Evolutionary conservation across 2,329 filamentous ascomycete genomes (phyloP).

Genomic region (Fusarium coffeatum): DNA sequence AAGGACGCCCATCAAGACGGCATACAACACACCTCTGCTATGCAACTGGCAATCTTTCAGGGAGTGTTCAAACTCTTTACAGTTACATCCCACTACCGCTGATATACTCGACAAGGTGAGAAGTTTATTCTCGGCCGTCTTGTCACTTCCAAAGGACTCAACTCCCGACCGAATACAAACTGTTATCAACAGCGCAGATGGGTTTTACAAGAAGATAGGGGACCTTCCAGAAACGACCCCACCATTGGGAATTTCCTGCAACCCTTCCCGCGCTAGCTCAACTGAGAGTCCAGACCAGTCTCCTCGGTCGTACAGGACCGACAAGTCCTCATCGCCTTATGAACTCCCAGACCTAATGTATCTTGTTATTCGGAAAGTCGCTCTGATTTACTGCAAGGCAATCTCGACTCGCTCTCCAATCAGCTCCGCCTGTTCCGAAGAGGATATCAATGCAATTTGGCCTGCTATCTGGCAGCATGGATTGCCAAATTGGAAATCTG

Average conservation of each 20-base stretch:
- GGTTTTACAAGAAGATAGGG: constrained; percentile 56
- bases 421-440: constrained; percentile 52
- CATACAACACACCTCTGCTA: constrained; percentile 62
- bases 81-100: constrained; percentile 60
- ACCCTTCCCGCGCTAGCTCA: constrained; percentile 28
- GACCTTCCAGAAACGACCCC: constrained; percentile 48
- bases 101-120: constrained; percentile 65
- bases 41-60: constrained; percentile 57
- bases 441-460: constrained; percentile 60
- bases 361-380: constrained; percentile 58
- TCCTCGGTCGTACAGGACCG: constrained; percentile 26
- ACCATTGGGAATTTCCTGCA: constrained; percentile 13
- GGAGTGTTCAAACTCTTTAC: constrained; percentile 54
- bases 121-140: constrained; percentile 57
- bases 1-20: constrained; percentile 55
- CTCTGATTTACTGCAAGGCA: constrained; percentile 61
- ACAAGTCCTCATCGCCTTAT: constrained; percentile 32
- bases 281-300: constrained; percentile 23
- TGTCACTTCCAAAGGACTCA: constrained; percentile 53
- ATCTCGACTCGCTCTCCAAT: constrained; percentile 58
- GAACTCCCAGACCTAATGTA: constrained; percentile 59
- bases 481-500: constrained; percentile 58
- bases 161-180: constrained; percentile 53
- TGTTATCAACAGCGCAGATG: constrained; percentile 54
- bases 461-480: constrained; percentile 60